phyloP scores from a whole-genome alignment of 2,329 filamentous ascomycete genomes.

The Aspergillus sp. region DNA sequence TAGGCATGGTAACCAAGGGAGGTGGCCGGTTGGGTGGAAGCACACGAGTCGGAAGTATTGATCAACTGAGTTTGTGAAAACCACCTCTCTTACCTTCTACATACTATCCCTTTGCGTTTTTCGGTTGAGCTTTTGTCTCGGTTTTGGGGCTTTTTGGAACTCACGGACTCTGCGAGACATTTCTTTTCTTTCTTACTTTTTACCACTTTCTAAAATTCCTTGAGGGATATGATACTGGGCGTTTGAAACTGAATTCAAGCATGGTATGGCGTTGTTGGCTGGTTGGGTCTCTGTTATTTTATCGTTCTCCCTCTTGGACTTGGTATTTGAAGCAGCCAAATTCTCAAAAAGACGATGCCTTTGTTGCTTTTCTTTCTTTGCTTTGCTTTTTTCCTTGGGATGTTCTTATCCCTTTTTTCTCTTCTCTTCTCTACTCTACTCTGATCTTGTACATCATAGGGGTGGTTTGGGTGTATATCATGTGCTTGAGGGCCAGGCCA shows the following conservation, averaged over 20 bases:
- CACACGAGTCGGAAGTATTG: slow-evolving; percentile 47
- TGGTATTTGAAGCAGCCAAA: not conserved
- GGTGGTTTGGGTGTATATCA: not conserved
- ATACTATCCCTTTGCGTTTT: not conserved
- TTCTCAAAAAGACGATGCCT: not conserved
- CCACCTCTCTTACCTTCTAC: not conserved
- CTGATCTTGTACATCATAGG: not conserved
- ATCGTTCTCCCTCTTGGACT: too few species aligned
- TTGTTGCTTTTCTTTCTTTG: not conserved
- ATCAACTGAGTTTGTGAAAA: slow-evolving; percentile 49
- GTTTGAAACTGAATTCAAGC: not conserved
- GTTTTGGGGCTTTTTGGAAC: not conserved
- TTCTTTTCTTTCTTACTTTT: not conserved
- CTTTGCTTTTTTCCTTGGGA: not conserved
- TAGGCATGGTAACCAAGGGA: slow-evolving; percentile 49
- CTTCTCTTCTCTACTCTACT: not conserved
- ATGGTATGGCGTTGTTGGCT: not conserved
- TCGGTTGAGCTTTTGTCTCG: not conserved
- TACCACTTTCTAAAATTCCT: not conserved
- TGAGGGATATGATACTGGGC: not conserved
- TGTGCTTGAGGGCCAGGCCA: not conserved
- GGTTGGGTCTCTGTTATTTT: not conserved
- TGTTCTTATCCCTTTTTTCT: not conserved
- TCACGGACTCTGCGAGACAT: not conserved
- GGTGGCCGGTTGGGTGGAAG: slow-evolving; percentile 42